Evolutionary conservation across 306 rosid genomes (phyloP), one percentile per base, ranked within the genome.

Genomic region (Dalbergia oliveri): DNA sequence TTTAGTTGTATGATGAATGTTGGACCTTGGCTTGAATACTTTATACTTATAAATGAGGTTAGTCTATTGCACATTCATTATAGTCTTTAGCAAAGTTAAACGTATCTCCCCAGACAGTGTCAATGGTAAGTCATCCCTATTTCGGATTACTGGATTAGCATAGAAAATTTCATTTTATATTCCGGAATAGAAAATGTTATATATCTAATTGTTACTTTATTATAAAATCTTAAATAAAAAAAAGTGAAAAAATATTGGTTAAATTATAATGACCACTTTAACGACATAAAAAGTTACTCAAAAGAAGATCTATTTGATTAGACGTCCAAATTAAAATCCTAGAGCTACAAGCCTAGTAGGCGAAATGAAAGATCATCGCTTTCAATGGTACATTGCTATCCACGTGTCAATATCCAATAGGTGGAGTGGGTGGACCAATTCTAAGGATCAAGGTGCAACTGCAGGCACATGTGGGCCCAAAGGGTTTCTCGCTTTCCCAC

Each of bases 401-500:
- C 71, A 81, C 65, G 81, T 67, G 77, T 47, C 14, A 2, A 6
- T 0, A 35, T 1, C 1, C 7, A 0, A 76, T 69, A 37, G 68
- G 68, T 39, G 0, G 4, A 23, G 6, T 31, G 35, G 9, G 9
- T 70, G 84, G 72, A 23, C 72, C 79, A 49, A 66, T 50, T 57
- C 43, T 4, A 63, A 51, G 75, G 35, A 47, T 21, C 8, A 69
- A 3, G 47, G 18, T 11, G 8, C 58, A 15, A 6, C 58, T 4
- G 64, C 21, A 81, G 64, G 54, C n/a, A 62, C 21, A 49, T 41
- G 84, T 82, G 88, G 88, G 76, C 21, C 86, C 84, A 15, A 5
- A 0, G 1, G 31, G 26, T 78, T 78, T 64, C 76, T 86, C 79
- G 79, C 86, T 81, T 82, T 61, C 75, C 14, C 16, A 37, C 43